phyloP scores from a whole-genome alignment of 805 yeast species.

The Candida chilensis region DNA sequence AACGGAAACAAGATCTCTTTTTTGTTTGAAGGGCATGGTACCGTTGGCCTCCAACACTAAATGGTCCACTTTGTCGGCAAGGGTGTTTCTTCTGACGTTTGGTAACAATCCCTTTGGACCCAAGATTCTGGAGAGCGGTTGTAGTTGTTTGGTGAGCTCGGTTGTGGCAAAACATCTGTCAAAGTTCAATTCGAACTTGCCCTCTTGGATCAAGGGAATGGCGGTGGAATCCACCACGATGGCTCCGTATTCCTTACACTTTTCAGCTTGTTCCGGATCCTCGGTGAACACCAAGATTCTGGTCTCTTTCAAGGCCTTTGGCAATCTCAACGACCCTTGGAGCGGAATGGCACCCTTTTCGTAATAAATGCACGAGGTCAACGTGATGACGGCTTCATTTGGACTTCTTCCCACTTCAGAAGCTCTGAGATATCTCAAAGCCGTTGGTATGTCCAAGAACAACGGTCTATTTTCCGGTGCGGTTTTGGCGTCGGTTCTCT shows the following conservation, averaged over 20 bases:
- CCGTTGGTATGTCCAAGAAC: slow-evolving; percentile 63
- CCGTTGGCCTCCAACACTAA: slow-evolving; percentile 53
- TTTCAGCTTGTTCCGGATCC: slow-evolving; percentile 38
- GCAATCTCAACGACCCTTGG: slow-evolving; percentile 62
- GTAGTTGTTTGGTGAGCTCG: slow-evolving; percentile 57
- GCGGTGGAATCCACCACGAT: slow-evolving; percentile 64
- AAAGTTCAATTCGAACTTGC: slow-evolving; percentile 45
- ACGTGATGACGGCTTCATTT: slow-evolving; percentile 59
- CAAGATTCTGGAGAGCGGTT: slow-evolving; percentile 63
- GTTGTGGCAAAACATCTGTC: slow-evolving; percentile 84
- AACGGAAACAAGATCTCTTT: slow-evolving; percentile 46
- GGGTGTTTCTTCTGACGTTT: slow-evolving; percentile 76
- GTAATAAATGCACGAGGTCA: slow-evolving; percentile 55
- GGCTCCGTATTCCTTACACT: slow-evolving; percentile 54
- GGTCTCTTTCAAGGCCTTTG: slow-evolving; percentile 61
- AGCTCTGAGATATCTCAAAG: slow-evolving; percentile 75
- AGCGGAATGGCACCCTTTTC: slow-evolving; percentile 75
- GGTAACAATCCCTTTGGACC: slow-evolving; percentile 94
- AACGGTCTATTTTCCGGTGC: too few relatives aligned
- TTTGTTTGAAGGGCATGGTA: slow-evolving; percentile 72
- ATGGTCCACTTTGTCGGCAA: slow-evolving; percentile 50
- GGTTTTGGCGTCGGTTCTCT: too few relatives aligned
- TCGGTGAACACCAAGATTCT: slow-evolving; percentile 62
- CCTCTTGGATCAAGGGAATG: slow-evolving; percentile 52
- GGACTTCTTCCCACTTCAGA: slow-evolving; percentile 82